phyloP scores from a whole-genome alignment of 768 basidiomycete genomes.

The Termitomyces sp. region DNA sequence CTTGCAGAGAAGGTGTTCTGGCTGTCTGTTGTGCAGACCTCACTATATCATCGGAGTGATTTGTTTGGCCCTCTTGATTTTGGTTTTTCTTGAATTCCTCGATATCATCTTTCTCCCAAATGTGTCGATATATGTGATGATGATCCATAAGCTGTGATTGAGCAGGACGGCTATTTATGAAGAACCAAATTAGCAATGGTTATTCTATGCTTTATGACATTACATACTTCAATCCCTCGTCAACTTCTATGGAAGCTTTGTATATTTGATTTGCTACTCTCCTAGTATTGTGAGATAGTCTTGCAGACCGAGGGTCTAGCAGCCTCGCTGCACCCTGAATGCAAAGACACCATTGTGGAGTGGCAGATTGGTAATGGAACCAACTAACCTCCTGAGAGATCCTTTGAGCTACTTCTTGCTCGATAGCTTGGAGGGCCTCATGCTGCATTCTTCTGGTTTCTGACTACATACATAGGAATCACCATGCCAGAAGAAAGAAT shows the following conservation, averaged over 20 bases:
- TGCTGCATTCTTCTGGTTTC: background rate
- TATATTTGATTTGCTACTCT: background rate
- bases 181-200: background rate
- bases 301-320: background rate
- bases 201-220: too few relatives aligned
- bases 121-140: background rate
- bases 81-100: background rate
- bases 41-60: too few relatives aligned
- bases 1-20: background rate
- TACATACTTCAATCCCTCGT: background rate
- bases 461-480: background rate
- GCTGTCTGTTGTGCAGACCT: background rate
- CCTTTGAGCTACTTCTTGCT: background rate
- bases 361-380: background rate
- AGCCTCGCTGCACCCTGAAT: background rate
- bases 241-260: background rate
- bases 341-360: background rate
- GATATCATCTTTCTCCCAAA: background rate
- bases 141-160: background rate
- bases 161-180: background rate
- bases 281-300: background rate
- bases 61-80: background rate
- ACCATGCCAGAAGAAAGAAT: background rate
- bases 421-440: background rate
- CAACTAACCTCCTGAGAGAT: background rate